Percentiles rank a stretch among this genome's conserved stretches.
Evolutionary conservation across 345 rosid genomes (phyloP).

Genomic region (Salix dunnii): DNA sequence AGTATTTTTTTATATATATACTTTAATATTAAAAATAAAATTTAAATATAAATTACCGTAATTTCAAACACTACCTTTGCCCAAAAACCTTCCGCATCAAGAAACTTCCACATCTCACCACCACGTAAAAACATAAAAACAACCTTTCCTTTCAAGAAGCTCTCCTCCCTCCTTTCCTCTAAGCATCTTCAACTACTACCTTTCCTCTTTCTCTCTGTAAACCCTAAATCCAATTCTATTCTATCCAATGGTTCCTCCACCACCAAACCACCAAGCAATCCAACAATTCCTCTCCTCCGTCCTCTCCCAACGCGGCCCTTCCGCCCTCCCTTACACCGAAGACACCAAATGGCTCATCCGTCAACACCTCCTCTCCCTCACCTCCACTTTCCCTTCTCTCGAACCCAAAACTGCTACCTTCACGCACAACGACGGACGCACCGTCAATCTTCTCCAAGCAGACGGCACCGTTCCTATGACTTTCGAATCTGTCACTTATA

Average conservation of each 20-base stretch:
- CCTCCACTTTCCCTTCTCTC: conserved; percentile 56
- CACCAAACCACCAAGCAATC: conserved; percentile 44
- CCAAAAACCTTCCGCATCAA: too few relatives aligned
- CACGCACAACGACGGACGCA: conserved; percentile 95
- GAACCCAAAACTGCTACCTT: conserved; percentile 81
- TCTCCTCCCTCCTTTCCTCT: not conserved
- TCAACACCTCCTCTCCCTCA: conserved; percentile 71
- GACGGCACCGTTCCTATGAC: conserved; percentile 86
- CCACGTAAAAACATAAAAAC: too few relatives aligned
- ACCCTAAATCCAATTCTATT: too few relatives aligned
- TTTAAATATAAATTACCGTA: too few relatives aligned
- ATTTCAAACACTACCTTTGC: too few relatives aligned
- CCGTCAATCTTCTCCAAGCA: conserved; percentile 84
- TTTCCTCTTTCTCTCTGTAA: not conserved
- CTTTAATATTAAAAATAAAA: too few relatives aligned
- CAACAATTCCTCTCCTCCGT: conserved; percentile 77
- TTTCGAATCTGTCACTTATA: conserved; percentile 77
- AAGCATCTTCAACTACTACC: too few relatives aligned
- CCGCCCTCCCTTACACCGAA: conserved; percentile 74
- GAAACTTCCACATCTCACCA: too few relatives aligned
- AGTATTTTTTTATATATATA: too few relatives aligned
- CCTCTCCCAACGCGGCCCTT: conserved; percentile 80
- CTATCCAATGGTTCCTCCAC: conserved; percentile 5
- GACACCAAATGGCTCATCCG: conserved; percentile 85
- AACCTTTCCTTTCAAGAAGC: too few relatives aligned